Conservation (phyloP, 371 early-diverging fungal species). For the Polyrhizophydium stewartii region DNA sequence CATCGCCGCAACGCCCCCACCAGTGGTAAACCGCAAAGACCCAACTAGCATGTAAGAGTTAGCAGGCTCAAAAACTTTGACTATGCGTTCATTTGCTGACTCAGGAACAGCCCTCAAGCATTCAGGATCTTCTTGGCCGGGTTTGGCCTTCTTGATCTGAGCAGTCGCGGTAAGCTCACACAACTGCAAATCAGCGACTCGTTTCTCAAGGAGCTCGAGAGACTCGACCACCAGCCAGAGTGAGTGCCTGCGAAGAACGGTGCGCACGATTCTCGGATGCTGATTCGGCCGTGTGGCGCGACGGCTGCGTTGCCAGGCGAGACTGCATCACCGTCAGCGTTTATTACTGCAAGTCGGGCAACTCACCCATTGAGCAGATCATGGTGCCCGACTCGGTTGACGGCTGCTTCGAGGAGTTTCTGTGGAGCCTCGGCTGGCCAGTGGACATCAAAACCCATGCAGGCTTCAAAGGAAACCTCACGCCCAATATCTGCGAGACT, state of each 20-base stretch:
- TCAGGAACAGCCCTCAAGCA: not conserved
- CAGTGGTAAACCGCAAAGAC: not conserved
- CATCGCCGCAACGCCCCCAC: not conserved
- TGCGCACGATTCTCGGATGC: not conserved
- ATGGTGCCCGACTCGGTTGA: conserved; percentile 36
- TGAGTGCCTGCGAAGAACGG: conserved; percentile 17
- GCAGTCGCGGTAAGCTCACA: conserved; percentile 46
- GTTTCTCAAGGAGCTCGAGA: conserved; percentile 60
- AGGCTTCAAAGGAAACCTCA: conserved; percentile 64
- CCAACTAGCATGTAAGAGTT: not conserved
- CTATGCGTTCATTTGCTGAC: too few relatives aligned
- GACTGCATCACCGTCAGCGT: conserved; percentile 66
- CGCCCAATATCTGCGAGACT: conserved; percentile 47
- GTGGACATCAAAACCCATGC: conserved; percentile 51
- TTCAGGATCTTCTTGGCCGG: conserved; percentile 64
- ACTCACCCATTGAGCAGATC: conserved; percentile 48
- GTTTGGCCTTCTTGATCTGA: conserved; percentile 54
- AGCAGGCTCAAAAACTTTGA: too few relatives aligned
- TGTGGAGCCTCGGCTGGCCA: conserved; percentile 17
- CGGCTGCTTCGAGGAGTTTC: not conserved
- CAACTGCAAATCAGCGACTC: conserved; percentile 59
- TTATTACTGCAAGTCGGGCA: conserved; percentile 56
- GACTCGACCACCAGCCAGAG: conserved; percentile 64
- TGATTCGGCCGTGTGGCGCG: not conserved
- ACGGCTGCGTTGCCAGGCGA: conserved; percentile 45